A percentile compares a stretch with the other conserved stretches of the same genome.
Conservation (phyloP, 2,329 filamentous ascomycete genomes). For the Coniochaeta sp. region DNA sequence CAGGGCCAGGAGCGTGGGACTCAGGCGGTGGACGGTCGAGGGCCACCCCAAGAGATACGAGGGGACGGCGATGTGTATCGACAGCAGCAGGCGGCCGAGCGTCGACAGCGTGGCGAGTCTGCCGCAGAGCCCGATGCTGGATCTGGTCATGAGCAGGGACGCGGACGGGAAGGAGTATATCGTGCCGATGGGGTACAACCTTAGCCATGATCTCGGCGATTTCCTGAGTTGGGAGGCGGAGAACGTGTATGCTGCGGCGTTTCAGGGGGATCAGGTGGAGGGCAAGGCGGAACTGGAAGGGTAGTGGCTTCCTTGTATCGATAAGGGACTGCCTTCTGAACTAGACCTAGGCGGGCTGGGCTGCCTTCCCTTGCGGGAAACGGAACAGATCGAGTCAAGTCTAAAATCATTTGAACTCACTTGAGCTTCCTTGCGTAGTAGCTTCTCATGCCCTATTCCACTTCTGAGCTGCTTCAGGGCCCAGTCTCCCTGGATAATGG, state of each 20-base stretch:
- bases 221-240: slow-evolving; percentile 52
- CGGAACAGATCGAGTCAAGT: no score
- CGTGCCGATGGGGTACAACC: slow-evolving; percentile 54
- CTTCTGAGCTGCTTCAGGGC: no score
- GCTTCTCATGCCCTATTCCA: no score
- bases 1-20: slow-evolving; percentile 7
- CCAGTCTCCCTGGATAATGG: no score
- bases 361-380: no score
- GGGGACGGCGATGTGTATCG: slow-evolving; percentile 6
- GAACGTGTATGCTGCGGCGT: slow-evolving; percentile 29
- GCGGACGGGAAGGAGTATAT: slow-evolving; percentile 30
- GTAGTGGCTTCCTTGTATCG: neutral
- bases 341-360: no score
- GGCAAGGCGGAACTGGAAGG: neutral
- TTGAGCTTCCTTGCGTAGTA: no score
- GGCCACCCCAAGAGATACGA: slow-evolving; percentile 22
- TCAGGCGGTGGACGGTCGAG: slow-evolving; percentile 30
- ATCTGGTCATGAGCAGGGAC: slow-evolving; percentile 32
- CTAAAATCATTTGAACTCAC: no score
- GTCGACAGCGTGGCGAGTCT: slow-evolving; percentile 31
- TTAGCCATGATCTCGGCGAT: slow-evolving; percentile 51
- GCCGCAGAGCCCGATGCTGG: slow-evolving; percentile 44
- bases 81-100: slow-evolving; percentile 8
- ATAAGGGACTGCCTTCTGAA: neutral
- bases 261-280: neutral